A percentile compares a stretch with the other conserved stretches of the same genome.
Evolutionary conservation across 441 rosid species (phyloP).

Genomic region (Pelargonium cotyledonis): DNA sequence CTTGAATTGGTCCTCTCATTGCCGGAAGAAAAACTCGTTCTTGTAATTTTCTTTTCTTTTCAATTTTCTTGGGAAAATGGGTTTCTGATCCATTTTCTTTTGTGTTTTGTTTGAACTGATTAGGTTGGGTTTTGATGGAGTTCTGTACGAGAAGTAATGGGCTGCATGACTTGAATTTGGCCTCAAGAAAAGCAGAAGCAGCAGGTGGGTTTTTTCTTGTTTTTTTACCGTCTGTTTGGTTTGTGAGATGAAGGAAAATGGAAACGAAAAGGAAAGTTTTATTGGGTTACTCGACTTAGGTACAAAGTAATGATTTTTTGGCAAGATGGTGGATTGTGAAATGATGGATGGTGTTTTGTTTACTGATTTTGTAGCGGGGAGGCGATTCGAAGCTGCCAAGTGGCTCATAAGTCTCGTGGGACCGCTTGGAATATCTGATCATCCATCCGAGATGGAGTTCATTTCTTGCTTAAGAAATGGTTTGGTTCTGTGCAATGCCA

Average conservation of each 20-base stretch:
- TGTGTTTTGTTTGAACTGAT: slow-evolving; percentile 5
- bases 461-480: slow-evolving; percentile 86
- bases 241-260: slow-evolving; percentile 5
- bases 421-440: slow-evolving; percentile 44
- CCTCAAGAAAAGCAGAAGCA: slow-evolving; percentile 91
- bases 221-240: slow-evolving; percentile 10
- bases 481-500: slow-evolving; percentile 62
- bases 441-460: slow-evolving; percentile 74
- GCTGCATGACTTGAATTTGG: slow-evolving; percentile 50
- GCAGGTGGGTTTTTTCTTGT: slow-evolving; percentile 43
- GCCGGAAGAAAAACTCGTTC: not conserved
- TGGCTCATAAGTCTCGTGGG: slow-evolving; percentile 76
- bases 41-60: not conserved
- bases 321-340: not conserved
- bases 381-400: slow-evolving; percentile 57
- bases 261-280: not conserved
- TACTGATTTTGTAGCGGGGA: slow-evolving; percentile 44
- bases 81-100: not conserved
- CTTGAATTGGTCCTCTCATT: not conserved
- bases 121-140: slow-evolving; percentile 39
- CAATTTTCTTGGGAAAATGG: not conserved
- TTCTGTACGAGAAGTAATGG: slow-evolving; percentile 34
- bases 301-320: not conserved
- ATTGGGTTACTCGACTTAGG: not conserved
- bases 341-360: not conserved